Evolutionary conservation across 2,329 filamentous ascomycete species (phyloP).

Genomic region (Dothiorella sarmentorum): DNA sequence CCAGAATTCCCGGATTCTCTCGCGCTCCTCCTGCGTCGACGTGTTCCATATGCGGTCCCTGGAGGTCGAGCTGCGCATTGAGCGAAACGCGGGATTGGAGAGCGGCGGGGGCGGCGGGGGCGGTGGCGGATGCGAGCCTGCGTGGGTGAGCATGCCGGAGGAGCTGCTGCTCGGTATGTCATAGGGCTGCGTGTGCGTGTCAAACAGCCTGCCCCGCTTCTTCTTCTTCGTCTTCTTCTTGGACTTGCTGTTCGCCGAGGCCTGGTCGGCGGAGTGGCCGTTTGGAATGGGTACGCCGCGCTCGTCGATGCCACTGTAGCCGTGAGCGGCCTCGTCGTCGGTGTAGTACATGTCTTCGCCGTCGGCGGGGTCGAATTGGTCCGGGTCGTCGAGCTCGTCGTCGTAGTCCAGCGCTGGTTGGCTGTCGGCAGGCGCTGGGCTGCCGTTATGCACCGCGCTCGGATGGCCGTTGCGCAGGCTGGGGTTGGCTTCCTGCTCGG

Average conservation of each 20-base stretch:
- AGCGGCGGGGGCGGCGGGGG: slow-evolving; percentile 42
- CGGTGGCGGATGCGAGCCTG: slow-evolving; percentile 28
- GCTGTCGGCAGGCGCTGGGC: slow-evolving; percentile 8
- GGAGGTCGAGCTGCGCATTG: slow-evolving; percentile 45
- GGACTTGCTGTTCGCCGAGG: slow-evolving; percentile 47
- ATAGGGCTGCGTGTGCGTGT: not conserved
- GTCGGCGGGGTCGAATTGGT: slow-evolving; percentile 30
- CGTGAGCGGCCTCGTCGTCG: slow-evolving; percentile 34
- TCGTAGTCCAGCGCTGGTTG: slow-evolving; percentile 41
- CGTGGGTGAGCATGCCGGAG: slow-evolving; percentile 23
- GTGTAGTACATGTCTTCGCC: slow-evolving; percentile 37
- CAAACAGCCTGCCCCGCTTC: not conserved
- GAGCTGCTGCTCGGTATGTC: slow-evolving; percentile 23
- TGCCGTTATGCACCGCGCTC: slow-evolving; percentile 17
- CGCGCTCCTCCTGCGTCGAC: slow-evolving; percentile 86
- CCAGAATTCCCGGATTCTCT: slow-evolving; percentile 98
- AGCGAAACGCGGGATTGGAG: slow-evolving; percentile 41
- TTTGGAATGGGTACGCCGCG: slow-evolving; percentile 24
- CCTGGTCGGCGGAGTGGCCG: slow-evolving; percentile 6
- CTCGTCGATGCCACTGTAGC: slow-evolving; percentile 30
- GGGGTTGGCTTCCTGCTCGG: slow-evolving; percentile 29
- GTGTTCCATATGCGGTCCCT: slow-evolving; percentile 97
- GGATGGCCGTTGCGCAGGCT: slow-evolving; percentile 31
- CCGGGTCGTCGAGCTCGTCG: slow-evolving; percentile 42
- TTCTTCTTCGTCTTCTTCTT: slow-evolving; percentile 68